phyloP scores from a whole-genome alignment of 2,329 filamentous ascomycete species.

The Xylariomycetidae sp. region DNA sequence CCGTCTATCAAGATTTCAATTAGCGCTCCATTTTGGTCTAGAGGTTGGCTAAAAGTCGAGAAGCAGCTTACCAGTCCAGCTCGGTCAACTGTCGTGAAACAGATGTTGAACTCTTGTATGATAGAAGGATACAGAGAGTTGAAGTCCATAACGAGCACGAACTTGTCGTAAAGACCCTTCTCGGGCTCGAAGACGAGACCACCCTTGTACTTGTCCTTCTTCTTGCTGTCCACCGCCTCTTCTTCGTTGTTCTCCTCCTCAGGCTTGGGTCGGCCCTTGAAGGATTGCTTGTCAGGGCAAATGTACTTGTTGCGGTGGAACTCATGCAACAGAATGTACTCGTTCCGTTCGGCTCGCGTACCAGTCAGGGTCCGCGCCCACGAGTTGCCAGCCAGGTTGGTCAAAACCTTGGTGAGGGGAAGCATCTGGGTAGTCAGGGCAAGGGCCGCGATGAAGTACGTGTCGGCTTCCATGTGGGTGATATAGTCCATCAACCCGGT shows the following conservation, averaged over 20 bases:
- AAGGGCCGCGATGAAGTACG: conserved; percentile 89
- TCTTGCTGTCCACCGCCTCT: conserved; percentile 70
- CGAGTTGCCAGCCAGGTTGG: conserved; percentile 94
- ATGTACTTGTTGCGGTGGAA: conserved; percentile 98
- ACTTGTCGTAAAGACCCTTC: conserved; percentile 96
- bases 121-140: conserved; percentile 98
- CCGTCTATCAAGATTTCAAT: conserved; percentile 44
- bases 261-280: conserved; percentile 64
- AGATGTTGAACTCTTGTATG: conserved; percentile 99
- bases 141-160: conserved; percentile 99
- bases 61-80: conserved; percentile 60
- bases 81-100: conserved; percentile 94
- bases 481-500: conserved; percentile 90
- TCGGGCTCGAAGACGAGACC: conserved; percentile 97
- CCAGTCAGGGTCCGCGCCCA: conserved; percentile 95
- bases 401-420: conserved; percentile 88
- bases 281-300: conserved; percentile 87
- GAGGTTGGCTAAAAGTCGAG: too few species aligned
- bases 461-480: conserved; percentile 89
- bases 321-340: conserved; percentile 97
- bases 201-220: conserved; percentile 99
- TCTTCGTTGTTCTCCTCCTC: conserved; percentile 68
- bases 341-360: conserved; percentile 93
- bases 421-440: conserved; percentile 87
- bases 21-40: conserved; percentile 15